These are phyloP conservation scores for Apostasia shenzhenica DNA, from an alignment of 106 monocot genomes.

Conservation along the genomic window DNA sequence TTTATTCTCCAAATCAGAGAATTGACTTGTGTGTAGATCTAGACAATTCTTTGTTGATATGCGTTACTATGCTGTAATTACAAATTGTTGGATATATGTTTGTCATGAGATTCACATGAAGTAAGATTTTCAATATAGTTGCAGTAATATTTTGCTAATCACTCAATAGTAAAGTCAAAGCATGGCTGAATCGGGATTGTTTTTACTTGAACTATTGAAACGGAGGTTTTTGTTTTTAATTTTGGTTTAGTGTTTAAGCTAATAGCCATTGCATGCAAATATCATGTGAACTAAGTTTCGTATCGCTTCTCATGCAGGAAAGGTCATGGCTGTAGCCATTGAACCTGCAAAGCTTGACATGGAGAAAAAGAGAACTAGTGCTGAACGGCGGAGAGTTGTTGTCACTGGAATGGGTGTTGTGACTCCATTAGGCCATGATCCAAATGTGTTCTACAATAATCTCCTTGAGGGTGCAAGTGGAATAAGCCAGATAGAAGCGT, in stretches of 20 bases:
- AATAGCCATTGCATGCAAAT: no score
- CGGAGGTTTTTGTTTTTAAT: no score
- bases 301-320: slow-evolving; percentile 23
- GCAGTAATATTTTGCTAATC: no score
- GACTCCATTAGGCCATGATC: slow-evolving; percentile 83
- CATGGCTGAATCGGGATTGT: no score
- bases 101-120: not conserved
- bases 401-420: slow-evolving; percentile 98
- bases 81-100: not conserved
- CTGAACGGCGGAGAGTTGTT: slow-evolving; percentile 70
- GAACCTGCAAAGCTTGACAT: slow-evolving; percentile 40
- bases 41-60: no score
- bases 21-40: no score
- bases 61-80: no score
- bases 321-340: slow-evolving; percentile 58
- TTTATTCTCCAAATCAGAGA: no score
- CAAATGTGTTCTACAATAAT: slow-evolving; percentile 55
- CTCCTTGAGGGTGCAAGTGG: slow-evolving; percentile 48
- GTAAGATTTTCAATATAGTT: not conserved
- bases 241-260: no score
- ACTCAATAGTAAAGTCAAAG: no score
- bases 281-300: no score
- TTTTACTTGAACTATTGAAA: no score
- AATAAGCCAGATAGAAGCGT: slow-evolving; percentile 76
- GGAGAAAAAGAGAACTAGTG: slow-evolving; percentile 48